phyloP scores from a whole-genome alignment of 768 basidiomycete genomes.

The Saitozyma podzolica region DNA sequence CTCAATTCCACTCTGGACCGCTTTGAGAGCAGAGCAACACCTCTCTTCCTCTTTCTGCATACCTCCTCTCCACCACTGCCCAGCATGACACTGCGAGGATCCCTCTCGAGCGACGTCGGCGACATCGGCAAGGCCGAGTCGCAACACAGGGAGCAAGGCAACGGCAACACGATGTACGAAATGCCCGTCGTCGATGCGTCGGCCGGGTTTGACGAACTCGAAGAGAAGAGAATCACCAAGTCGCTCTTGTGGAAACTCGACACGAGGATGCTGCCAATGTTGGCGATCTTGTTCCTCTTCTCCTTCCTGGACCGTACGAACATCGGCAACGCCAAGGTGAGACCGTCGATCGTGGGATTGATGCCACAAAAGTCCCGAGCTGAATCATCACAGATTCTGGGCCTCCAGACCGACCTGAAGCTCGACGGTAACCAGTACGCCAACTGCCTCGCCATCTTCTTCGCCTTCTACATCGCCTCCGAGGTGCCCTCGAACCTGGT shows the following conservation, averaged over 20 bases:
- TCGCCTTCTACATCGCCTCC: constrained; percentile 37
- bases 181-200: constrained; percentile 5
- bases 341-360: constrained; percentile 3
- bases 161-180: neutral
- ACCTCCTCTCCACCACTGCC: too few species aligned
- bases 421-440: constrained; percentile 25
- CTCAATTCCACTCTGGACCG: too few species aligned
- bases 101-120: too few species aligned
- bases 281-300: constrained; percentile 38
- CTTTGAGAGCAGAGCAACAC: too few species aligned
- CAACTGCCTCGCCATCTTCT: constrained; percentile 37
- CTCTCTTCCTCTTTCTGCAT: too few species aligned
- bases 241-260: constrained; percentile 31
- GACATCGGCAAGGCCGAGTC: constrained; percentile 5
- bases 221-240: constrained; percentile 12
- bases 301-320: constrained; percentile 37
- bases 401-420: constrained; percentile 19
- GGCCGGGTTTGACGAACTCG: constrained; percentile 10
- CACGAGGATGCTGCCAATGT: constrained; percentile 34
- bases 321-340: constrained; percentile 40
- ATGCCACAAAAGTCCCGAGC: neutral
- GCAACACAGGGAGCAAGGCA: constrained; percentile 7
- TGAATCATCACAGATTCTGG: constrained; percentile 16
- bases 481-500: constrained; percentile 38
- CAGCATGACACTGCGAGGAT: too few species aligned